Conservation (phyloP, 805 yeast genomes). For the Ogataea saltuana region DNA sequence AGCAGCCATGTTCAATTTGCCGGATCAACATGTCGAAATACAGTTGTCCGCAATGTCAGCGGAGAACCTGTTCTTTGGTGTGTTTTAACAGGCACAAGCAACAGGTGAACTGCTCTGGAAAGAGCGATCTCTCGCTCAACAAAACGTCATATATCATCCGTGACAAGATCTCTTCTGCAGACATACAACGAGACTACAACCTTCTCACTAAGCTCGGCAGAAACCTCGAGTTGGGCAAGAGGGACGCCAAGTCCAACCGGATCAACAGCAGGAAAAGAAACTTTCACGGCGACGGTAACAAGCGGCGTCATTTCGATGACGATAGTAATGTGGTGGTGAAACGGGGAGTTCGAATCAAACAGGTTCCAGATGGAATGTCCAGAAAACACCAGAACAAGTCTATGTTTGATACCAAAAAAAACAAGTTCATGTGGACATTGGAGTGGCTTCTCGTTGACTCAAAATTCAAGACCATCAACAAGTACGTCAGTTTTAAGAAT, state of each 20-base stretch:
- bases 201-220: slow-evolving; percentile 65
- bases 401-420: slow-evolving; percentile 63
- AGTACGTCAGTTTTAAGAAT: slow-evolving; percentile 40
- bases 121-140: slow-evolving; percentile 42
- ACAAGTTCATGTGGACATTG: slow-evolving; percentile 73
- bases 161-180: slow-evolving; percentile 44
- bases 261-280: slow-evolving; percentile 31
- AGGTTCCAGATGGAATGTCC: slow-evolving; percentile 74
- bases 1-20: slow-evolving; percentile 48
- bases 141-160: slow-evolving; percentile 57
- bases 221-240: slow-evolving; percentile 55
- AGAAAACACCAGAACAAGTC: slow-evolving; percentile 64
- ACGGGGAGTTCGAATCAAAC: slow-evolving; percentile 66
- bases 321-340: slow-evolving; percentile 37
- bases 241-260: slow-evolving; percentile 51
- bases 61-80: slow-evolving; percentile 63
- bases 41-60: slow-evolving; percentile 76
- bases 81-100: slow-evolving; percentile 75
- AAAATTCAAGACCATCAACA: slow-evolving; percentile 16
- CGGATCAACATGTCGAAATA: slow-evolving; percentile 51
- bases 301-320: slow-evolving; percentile 32
- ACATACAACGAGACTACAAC: slow-evolving; percentile 82
- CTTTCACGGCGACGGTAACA: slow-evolving; percentile 19
- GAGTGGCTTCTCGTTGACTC: slow-evolving; percentile 59
- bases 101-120: slow-evolving; percentile 65